These are phyloP conservation scores for Trametes villosa DNA, from an alignment of 768 basidiomycete species.

Conservation along the genomic window DNA sequence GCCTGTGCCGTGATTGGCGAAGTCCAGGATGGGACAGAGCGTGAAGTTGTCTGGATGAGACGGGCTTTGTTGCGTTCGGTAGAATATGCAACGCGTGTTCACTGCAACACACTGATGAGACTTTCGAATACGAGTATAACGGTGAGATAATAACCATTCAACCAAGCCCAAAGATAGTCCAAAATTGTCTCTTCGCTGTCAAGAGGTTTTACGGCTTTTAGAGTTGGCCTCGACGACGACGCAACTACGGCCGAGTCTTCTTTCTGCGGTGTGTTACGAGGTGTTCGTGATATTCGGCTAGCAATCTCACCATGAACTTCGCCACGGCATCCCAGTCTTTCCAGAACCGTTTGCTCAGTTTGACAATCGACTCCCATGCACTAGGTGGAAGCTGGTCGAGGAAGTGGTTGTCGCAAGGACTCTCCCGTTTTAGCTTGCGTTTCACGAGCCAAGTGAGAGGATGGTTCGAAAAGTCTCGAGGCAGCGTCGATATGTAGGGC, in stretches of 20 bases:
- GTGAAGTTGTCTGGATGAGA: constrained; percentile 78
- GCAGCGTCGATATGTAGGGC: constrained; percentile 81
- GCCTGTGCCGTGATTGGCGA: constrained; percentile 75
- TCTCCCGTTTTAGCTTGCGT: constrained; percentile 16
- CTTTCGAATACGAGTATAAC: neutral
- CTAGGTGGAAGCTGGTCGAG: constrained; percentile 54
- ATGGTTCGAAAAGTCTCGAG: constrained; percentile 72
- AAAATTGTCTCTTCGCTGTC: constrained; percentile 1
- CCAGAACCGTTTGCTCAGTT: constrained; percentile 52
- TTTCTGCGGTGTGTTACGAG: constrained; percentile 4
- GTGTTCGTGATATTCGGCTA: neutral
- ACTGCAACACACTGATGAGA: constrained; percentile 49
- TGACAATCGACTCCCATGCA: constrained; percentile 44
- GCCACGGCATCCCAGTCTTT: constrained; percentile 61
- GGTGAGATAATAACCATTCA: constrained; percentile 64
- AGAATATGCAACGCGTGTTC: constrained; percentile 90
- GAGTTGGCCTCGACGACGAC: constrained; percentile 14
- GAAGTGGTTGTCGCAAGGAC: constrained; percentile 31
- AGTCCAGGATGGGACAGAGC: constrained; percentile 88
- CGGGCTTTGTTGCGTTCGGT: constrained; percentile 53
- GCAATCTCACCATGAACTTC: constrained; percentile 54
- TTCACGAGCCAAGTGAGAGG: constrained; percentile 78
- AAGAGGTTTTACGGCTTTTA: neutral
- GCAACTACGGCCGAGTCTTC: constrained; percentile 6
- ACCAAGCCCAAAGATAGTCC: constrained; percentile 87